Evolutionary conservation across 331 rosid genomes (phyloP), one percentile per base, ranked within the genome.

Genomic region (Pyrus hybrid): DNA sequence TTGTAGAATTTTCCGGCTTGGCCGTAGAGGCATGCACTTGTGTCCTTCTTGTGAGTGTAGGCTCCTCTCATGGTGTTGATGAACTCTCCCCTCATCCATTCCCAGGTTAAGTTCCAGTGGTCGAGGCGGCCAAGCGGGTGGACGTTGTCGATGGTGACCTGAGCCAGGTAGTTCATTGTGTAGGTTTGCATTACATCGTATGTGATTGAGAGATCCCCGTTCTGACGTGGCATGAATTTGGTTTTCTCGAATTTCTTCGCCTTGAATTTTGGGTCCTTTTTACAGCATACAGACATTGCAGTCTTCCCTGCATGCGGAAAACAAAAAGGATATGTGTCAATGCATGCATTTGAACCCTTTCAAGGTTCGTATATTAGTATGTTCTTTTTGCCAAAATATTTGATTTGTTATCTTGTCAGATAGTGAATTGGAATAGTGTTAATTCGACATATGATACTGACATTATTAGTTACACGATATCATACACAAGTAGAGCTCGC

Each of bases 21-120:
- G 68, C 99, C 92, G 16, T 87, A 92, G 18, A 95, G 35, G 79
- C 99, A 92, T 7, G 74, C 79, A 0, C 96, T 69, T 10, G 75
- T 62, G 73, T 92, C 96, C 66, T 49, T 85, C 4, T 53, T 73
- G 77, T 74, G 89, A 25, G 99, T 78, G 41, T 73, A 95, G 1
- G 92, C 97, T 6, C 99, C 97, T 87, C 91, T 91, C 81, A 89
- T 78, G 74, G 69, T 63, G 76, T 64, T 72, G 18, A 95, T 95
- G 87, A 95, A 92, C 80, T 95, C 99, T 8, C 95, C 97, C 0
- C 67, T 71, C 77, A 74, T 86, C 99, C 99, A 94, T 54, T 94
- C 97, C 93, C 96, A 94, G 10, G 97, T 86, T 4, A 94, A 9
- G 80, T 95, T 95, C 97, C 99, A 92, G 37, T 90, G 97, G 54